Conservation (phyloP, 2,329 filamentous ascomycete species). For the Zymoseptoria tritici region DNA sequence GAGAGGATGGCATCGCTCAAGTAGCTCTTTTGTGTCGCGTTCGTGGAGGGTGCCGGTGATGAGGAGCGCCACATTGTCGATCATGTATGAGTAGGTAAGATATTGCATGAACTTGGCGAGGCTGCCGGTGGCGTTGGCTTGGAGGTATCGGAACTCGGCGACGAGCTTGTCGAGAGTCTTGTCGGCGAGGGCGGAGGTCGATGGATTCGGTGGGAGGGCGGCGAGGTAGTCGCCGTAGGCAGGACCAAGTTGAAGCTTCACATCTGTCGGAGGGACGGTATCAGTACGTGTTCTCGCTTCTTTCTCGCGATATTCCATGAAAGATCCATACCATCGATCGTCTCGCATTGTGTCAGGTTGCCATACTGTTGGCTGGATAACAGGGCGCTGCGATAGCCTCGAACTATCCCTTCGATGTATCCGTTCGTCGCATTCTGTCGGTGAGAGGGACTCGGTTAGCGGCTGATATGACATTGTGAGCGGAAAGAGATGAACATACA, state of each 20-base stretch:
- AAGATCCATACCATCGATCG: slow-evolving; percentile 68
- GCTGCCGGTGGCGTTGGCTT: slow-evolving; percentile 85
- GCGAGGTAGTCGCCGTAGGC: slow-evolving; percentile 96
- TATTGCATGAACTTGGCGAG: slow-evolving; percentile 96
- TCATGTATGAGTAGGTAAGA: slow-evolving; percentile 99
- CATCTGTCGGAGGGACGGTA: slow-evolving; percentile 53
- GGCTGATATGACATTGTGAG: slow-evolving; percentile 15
- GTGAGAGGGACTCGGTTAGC: slow-evolving; percentile 28
- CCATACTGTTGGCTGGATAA: slow-evolving; percentile 84
- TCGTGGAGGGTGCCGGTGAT: slow-evolving; percentile 98
- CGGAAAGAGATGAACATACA: slow-evolving; percentile 25
- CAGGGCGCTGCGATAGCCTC: slow-evolving; percentile 90
- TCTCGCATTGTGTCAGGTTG: slow-evolving; percentile 97
- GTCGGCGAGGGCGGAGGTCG: slow-evolving; percentile 85
- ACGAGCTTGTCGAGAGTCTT: slow-evolving; percentile 98
- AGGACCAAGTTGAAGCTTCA: slow-evolving; percentile 94
- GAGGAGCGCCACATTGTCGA: slow-evolving; percentile 95
- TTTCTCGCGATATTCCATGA: no score
- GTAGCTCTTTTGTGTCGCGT: slow-evolving; percentile 86
- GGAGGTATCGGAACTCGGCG: slow-evolving; percentile 91
- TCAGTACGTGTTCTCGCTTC: slow-evolving; percentile 5
- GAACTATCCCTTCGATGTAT: slow-evolving; percentile 95
- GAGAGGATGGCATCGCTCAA: slow-evolving; percentile 92
- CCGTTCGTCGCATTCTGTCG: slow-evolving; percentile 50
- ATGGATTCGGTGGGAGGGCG: slow-evolving; percentile 88